Percentiles rank a stretch among this genome's conserved stretches.
phyloP scores from a whole-genome alignment of 225 moss, liverwort and hornwort species.

The Sphagnum tenellum region DNA sequence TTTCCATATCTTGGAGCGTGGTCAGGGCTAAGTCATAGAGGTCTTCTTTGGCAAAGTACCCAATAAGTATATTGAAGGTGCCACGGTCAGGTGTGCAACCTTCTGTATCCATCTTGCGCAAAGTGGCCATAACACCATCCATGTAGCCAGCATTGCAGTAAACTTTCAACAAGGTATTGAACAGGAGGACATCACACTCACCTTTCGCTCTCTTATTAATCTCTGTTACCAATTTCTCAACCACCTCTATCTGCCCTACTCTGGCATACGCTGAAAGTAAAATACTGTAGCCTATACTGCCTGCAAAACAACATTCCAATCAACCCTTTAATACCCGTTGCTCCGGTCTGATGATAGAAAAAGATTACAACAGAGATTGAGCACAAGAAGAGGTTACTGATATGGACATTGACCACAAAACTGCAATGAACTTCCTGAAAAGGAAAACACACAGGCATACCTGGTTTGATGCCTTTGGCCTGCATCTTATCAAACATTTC shows the following conservation, averaged over 20 bases:
- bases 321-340: too few species aligned
- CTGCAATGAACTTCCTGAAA: too few species aligned
- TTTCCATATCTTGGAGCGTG: constrained; percentile 76
- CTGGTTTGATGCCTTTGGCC: constrained; percentile 57
- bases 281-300: constrained; percentile 57
- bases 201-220: constrained; percentile 37
- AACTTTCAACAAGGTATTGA: constrained; percentile 70
- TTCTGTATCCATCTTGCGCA: constrained; percentile 64
- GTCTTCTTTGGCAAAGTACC: constrained; percentile 70
- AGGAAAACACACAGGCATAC: constrained; percentile 10
- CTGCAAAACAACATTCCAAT: constrained; percentile 12
- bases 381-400: too few species aligned
- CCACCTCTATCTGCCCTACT: constrained; percentile 50
- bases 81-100: constrained; percentile 65
- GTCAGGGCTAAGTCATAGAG: constrained; percentile 52
- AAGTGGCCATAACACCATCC: constrained; percentile 59
- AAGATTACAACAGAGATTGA: too few species aligned
- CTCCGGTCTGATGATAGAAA: too few species aligned
- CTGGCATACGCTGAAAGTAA: constrained; percentile 70
- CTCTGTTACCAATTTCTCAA: constrained; percentile 45
- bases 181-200: constrained; percentile 56
- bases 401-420: too few species aligned
- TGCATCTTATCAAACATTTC: constrained; percentile 49
- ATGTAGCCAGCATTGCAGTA: constrained; percentile 59
- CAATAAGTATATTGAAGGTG: constrained; percentile 75